Conservation (phyloP, 2,329 filamentous ascomycete species). For the Ascochyta rabiei region DNA sequence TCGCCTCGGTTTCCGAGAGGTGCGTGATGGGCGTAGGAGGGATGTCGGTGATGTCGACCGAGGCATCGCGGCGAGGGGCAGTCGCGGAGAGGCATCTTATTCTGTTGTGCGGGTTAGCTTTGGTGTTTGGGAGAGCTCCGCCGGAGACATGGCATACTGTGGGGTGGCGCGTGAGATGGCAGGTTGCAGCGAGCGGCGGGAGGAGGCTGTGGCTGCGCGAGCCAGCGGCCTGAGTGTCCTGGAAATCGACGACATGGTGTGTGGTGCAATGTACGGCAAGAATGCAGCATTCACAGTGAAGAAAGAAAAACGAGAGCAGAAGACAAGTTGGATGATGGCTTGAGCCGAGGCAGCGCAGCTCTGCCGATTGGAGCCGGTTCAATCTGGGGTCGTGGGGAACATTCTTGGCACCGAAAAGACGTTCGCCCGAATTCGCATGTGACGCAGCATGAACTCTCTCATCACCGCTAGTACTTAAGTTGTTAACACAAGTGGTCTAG, state of each 20-base stretch:
- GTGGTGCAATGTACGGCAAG: not conserved
- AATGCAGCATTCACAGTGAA: not conserved
- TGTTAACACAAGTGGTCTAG: not conserved
- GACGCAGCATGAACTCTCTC: not conserved
- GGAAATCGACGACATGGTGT: conserved; percentile 41
- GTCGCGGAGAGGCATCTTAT: conserved; percentile 54
- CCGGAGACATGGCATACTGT: conserved; percentile 33
- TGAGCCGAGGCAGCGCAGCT: conserved; percentile 13
- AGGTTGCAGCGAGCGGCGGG: conserved; percentile 35
- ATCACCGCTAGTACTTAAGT: not conserved
- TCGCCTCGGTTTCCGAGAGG: conserved; percentile 83
- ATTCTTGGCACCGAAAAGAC: not conserved
- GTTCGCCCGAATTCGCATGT: conserved; percentile 1
- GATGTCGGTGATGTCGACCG: conserved; percentile 68
- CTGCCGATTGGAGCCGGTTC: conserved; percentile 19
- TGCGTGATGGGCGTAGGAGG: conserved; percentile 92
- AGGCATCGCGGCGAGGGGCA: conserved; percentile 46
- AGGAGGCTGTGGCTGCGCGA: conserved; percentile 36
- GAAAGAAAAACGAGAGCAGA: conserved; percentile 1
- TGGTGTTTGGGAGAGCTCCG: not conserved
- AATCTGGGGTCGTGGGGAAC: conserved; percentile 13
- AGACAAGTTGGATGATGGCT: conserved; percentile 1
- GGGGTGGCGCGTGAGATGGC: conserved; percentile 36
- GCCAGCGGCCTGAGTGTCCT: conserved; percentile 40
- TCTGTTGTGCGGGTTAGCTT: conserved; percentile 17